Percentiles rank a stretch among this genome's conserved stretches.
These are phyloP conservation scores for Ottelia alismoides DNA, from an alignment of 106 monocot genomes.

Conservation along the genomic window DNA sequence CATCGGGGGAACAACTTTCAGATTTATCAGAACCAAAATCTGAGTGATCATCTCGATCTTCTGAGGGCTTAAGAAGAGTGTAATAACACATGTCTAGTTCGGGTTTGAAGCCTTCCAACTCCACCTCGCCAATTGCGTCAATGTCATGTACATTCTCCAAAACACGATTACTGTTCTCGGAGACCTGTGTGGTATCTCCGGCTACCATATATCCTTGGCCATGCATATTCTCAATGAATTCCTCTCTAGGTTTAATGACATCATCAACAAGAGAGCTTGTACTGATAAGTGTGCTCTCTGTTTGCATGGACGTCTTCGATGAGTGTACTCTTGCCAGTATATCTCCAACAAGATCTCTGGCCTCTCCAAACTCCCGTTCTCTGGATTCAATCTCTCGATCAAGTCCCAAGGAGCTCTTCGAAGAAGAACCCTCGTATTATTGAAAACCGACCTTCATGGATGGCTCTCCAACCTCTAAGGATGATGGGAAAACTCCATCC, in stretches of 20 bases:
- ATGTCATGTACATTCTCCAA: too few relatives aligned
- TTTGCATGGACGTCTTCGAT: too few relatives aligned
- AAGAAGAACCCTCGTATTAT: slow-evolving; percentile 1
- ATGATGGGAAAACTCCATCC: too few relatives aligned
- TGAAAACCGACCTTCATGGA: too few relatives aligned
- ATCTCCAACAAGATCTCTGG: too few relatives aligned
- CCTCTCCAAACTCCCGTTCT: too few relatives aligned
- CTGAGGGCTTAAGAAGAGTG: slow-evolving; percentile 23
- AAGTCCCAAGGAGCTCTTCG: background rate
- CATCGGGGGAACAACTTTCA: slow-evolving; percentile 52
- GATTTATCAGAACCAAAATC: slow-evolving; percentile 42
- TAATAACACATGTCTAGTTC: slow-evolving; percentile 7
- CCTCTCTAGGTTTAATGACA: background rate
- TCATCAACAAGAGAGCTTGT: slow-evolving; percentile 9
- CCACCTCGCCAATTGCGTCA: too few relatives aligned
- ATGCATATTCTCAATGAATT: slow-evolving; percentile 7
- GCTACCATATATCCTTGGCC: slow-evolving; percentile 8
- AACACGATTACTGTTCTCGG: too few relatives aligned
- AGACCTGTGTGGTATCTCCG: slow-evolving; percentile 6
- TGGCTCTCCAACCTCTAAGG: too few relatives aligned
- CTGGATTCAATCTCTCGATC: too few relatives aligned
- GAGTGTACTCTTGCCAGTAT: too few relatives aligned
- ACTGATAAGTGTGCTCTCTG: background rate
- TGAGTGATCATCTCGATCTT: slow-evolving; percentile 10
- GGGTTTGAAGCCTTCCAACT: slow-evolving; percentile 1